Conservation (phyloP, 352 stramenopile genomes). For the Phytophthora tentaculata region DNA sequence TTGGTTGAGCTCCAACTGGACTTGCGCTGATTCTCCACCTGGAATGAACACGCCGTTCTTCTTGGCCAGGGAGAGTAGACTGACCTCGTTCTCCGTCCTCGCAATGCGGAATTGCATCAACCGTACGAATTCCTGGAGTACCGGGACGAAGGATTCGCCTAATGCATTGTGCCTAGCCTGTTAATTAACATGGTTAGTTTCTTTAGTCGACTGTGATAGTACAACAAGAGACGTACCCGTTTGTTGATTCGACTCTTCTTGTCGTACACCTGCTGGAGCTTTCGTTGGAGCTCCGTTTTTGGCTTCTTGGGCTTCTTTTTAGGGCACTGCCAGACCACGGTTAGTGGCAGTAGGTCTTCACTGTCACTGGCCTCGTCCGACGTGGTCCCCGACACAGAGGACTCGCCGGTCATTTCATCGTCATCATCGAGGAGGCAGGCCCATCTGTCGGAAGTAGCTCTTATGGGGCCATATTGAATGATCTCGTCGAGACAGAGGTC, state of each 20-base stretch:
- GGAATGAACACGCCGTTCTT: background rate
- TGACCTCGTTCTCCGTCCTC: slow-evolving; percentile 15
- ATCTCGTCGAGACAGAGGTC: slow-evolving; percentile 39
- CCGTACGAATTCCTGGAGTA: slow-evolving; percentile 15
- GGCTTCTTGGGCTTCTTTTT: slow-evolving; percentile 12
- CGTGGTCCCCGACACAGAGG: slow-evolving; percentile 17
- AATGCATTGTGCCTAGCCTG: slow-evolving; percentile 8
- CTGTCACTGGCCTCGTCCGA: slow-evolving; percentile 29
- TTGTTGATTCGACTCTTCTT: slow-evolving; percentile 32
- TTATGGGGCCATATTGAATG: slow-evolving; percentile 15
- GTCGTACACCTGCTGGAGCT: slow-evolving; percentile 30
- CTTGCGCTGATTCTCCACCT: background rate
- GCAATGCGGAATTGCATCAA: slow-evolving; percentile 22
- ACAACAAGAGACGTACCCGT: slow-evolving; percentile 8
- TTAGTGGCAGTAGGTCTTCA: slow-evolving; percentile 11
- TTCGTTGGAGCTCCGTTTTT: slow-evolving; percentile 19
- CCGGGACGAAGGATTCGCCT: slow-evolving; percentile 16
- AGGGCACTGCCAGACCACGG: background rate
- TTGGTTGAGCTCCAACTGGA: slow-evolving; percentile 16
- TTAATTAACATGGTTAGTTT: background rate
- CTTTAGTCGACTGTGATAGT: background rate
- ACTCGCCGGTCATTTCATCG: slow-evolving; percentile 4
- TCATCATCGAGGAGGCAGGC: slow-evolving; percentile 3
- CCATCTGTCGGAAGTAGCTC: background rate
- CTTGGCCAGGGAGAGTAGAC: slow-evolving; percentile 21